These are phyloP conservation scores for Lactarius pseudohatsudake DNA, from an alignment of 768 basidiomycete species.

Conservation along the genomic window DNA sequence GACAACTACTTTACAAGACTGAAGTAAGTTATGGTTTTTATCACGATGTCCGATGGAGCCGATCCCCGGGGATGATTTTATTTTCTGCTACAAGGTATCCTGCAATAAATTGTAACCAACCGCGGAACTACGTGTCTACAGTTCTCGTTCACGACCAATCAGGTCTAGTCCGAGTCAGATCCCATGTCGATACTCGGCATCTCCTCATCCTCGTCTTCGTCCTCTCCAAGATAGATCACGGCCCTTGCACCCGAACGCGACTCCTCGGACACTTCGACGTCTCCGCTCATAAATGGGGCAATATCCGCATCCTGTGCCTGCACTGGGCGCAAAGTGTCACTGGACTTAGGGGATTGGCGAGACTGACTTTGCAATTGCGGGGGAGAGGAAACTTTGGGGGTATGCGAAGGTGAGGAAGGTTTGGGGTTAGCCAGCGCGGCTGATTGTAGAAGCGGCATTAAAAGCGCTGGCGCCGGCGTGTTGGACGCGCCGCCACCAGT, in stretches of 20 bases:
- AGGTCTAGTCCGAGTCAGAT: constrained; percentile 71
- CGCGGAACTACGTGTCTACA: background rate
- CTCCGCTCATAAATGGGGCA: constrained; percentile 3
- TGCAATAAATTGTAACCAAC: background rate
- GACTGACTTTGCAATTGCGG: background rate
- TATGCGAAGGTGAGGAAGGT: background rate
- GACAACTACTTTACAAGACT: too few relatives aligned
- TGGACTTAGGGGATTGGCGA: background rate
- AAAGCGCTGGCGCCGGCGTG: background rate
- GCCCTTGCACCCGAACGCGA: background rate
- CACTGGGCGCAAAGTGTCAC: background rate
- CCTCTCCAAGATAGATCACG: constrained; percentile 29
- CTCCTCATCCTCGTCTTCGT: constrained; percentile 64
- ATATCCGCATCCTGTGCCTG: background rate
- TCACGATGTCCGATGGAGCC: too few relatives aligned
- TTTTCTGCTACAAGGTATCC: too few relatives aligned
- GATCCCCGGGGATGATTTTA: too few relatives aligned
- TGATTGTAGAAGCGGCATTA: background rate
- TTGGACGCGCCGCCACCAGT: background rate
- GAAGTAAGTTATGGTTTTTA: too few relatives aligned
- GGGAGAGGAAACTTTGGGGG: background rate
- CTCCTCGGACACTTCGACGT: background rate
- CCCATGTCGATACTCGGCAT: constrained; percentile 77
- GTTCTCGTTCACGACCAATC: background rate
- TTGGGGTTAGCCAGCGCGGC: background rate